These are phyloP conservation scores for Erysimum cheiranthoides DNA, from an alignment of 345 rosid genomes.

Conservation along the genomic window DNA sequence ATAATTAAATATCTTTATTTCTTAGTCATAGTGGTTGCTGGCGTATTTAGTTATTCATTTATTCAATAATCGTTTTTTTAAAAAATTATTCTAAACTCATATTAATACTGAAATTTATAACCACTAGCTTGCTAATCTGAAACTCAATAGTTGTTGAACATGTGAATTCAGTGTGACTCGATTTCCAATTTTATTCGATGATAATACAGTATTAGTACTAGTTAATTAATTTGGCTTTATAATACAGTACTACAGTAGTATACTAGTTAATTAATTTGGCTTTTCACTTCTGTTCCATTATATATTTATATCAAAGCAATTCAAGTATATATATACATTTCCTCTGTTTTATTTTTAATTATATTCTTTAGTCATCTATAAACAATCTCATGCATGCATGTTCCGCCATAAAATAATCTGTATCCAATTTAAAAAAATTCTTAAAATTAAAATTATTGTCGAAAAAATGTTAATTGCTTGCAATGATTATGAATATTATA, in stretches of 20 bases:
- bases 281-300: not conserved
- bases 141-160: conserved; percentile 37
- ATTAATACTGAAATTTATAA: conserved; percentile 12
- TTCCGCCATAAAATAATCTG: not conserved
- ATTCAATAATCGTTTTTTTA: not conserved
- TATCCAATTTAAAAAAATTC: not conserved
- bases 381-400: not conserved
- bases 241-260: too few species aligned
- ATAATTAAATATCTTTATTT: conserved; percentile 27
- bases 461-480: not conserved
- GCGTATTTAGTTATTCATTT: not conserved
- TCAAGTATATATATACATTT: not conserved
- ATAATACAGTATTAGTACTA: not conserved
- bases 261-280: not conserved
- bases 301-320: not conserved
- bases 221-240: conserved; percentile 4
- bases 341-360: not conserved
- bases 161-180: conserved; percentile 32
- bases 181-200: conserved; percentile 9
- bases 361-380: conserved; percentile 1
- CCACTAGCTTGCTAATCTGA: conserved; percentile 35
- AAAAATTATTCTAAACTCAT: conserved; percentile 20
- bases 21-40: conserved; percentile 37
- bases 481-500: conserved; percentile 23
- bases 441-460: not conserved